Evolutionary conservation across 768 basidiomycete genomes (phyloP), one percentile per base, ranked within the genome.

Genomic region (Mrakia blollopis): DNA sequence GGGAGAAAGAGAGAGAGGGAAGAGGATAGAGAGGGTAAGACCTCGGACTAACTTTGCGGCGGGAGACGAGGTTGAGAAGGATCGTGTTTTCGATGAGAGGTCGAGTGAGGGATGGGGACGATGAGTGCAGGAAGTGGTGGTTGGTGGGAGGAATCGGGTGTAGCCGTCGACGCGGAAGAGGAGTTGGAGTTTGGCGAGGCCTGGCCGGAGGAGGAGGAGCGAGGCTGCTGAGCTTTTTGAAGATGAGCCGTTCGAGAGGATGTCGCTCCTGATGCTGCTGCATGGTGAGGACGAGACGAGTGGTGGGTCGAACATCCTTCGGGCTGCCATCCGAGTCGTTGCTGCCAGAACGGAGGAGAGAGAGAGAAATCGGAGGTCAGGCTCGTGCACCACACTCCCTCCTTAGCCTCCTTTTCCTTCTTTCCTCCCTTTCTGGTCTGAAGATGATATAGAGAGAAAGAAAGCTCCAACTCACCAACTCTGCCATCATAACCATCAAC

Each of bases 301-400:
- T 32, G 28, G 21, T 35, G 63, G 47, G 47, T 14, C 47, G 47
- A 21, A 50, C 11, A 28, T 11, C 35, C 35, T 65, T 23, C 63
- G 63, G 63, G 63, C 37, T 35, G n/a, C 63, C 63, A 65, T 30
- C 63, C 63, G 63, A 65, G 63, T 30, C 63, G 63, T 65, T 65
- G 63, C 63, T 65, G 30, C 16, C 5, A 14, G 63, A 65, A n/a
- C n/a, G n/a, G 30, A 35, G 30, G 18, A 28, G 30, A 65, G 23
- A 13, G 32, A 37, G 32, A 7, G 62, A n/a, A 30, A 28, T n/a
- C 21, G 63, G 9, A 32, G 63, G 63, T 65, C 9, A 65, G 63
- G 30, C 11, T 35, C 30, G 37, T 47, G 44, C 44, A 32, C 30
- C 25, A 4, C 16, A 9, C 25, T 7, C 23, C n/a, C 30, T 9